Evolutionary conservation across 768 basidiomycete species (phyloP), one percentile per base, ranked within the genome.

Genomic region (Rhodocollybia butyracea): DNA sequence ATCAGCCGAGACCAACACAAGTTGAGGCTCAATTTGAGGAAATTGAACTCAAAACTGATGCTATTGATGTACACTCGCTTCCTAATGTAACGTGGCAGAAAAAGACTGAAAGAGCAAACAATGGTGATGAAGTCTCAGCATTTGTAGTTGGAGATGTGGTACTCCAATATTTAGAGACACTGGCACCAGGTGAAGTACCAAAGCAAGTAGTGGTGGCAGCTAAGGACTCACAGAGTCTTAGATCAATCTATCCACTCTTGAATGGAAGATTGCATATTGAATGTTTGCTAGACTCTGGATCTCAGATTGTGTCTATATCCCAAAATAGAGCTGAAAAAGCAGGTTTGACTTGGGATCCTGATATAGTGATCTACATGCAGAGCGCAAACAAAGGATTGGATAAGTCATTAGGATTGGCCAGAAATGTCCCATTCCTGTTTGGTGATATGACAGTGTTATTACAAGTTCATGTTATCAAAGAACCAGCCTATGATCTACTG

Each of bases 401-500:
- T 21, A 8, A 36, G 11, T 60, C 66, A 1, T 54, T 64, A 7
- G 68, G 66, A 1, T 54, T 70, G 12, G 60, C 61, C 0, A 56
- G 58, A 6, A 69, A 71, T 39, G 61, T 70, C 2, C 58, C 62
- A 2, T 63, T 66, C 39, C 27, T 27, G 0, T 50, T 71, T 21
- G 66, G 63, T 8, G 40, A 56, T 19, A 54, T 68, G 31, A 64
- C 57, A 3, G 5, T 71, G 2, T 65, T 64, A 24, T 38, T 68
- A 30, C 69, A 69, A 55, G 60, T 66, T 0, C 67, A 70, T 48
- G 51, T 70, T 10, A 57, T 70, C 7, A 42, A 54, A 0, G 40
- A 48, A 4, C 61, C 68, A 1, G 61, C 68, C 0, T 70, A 68
- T 42, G 57, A 69, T 17, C 51, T 67, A 17, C 48, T 70, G 15